Evolutionary conservation across 179 eudicot genomes (phyloP).

Genomic region (Dionaea muscipula): DNA sequence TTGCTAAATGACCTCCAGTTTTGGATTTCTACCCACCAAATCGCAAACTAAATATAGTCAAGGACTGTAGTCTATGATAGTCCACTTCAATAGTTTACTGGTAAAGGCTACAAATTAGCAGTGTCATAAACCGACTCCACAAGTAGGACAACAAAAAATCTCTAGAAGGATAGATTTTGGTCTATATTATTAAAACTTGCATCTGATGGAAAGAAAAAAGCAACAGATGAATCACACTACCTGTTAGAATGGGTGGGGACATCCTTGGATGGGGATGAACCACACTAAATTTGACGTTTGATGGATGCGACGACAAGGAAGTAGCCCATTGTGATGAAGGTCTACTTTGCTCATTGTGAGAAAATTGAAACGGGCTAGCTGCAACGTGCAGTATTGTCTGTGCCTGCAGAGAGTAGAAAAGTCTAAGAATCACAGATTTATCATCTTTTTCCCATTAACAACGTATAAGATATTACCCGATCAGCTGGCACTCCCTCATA

Average conservation of each 20-base stretch:
- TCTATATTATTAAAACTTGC: neutral
- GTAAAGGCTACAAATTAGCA: no score
- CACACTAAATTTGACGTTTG: slow-evolving; percentile 25
- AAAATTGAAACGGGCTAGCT: slow-evolving; percentile 16
- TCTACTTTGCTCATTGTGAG: slow-evolving; percentile 33
- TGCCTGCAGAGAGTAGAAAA: neutral
- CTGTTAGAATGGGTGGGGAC: slow-evolving; percentile 21
- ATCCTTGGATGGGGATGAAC: slow-evolving; percentile 16
- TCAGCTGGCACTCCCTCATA: slow-evolving; percentile 70
- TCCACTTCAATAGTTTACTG: no score
- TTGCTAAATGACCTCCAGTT: no score
- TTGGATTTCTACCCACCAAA: no score
- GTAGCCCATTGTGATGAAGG: slow-evolving; percentile 23
- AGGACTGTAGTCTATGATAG: no score
- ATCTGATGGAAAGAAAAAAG: neutral
- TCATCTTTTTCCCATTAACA: slow-evolving; percentile 3
- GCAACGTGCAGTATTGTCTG: slow-evolving; percentile 3
- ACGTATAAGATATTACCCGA: slow-evolving; percentile 40
- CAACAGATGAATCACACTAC: slow-evolving; percentile 11
- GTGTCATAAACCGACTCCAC: no score
- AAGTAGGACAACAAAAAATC: no score
- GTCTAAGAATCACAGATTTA: neutral
- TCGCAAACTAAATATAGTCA: no score
- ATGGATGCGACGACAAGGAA: slow-evolving; percentile 30
- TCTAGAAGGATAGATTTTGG: no score